Percentiles rank a stretch among this genome's conserved stretches.
Conservation (phyloP, 495 filamentous ascomycete genomes). For the Achaetomiella virescens region DNA sequence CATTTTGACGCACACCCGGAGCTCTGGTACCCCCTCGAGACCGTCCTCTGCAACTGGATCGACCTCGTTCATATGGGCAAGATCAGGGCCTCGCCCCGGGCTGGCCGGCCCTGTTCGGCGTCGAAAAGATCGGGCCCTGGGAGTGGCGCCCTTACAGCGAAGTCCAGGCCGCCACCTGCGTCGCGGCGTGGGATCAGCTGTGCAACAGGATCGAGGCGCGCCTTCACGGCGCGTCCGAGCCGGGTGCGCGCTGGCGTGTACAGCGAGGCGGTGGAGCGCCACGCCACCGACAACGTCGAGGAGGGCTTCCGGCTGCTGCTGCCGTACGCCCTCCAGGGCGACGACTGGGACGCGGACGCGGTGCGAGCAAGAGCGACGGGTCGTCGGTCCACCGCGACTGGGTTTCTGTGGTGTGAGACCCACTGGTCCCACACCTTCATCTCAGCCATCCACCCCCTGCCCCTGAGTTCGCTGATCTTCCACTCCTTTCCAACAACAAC, state of each 20-base stretch:
- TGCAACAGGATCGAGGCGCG: background rate
- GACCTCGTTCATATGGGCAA: background rate
- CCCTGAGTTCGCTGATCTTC: too few relatives aligned
- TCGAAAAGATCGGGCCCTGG: background rate
- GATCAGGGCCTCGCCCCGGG: background rate
- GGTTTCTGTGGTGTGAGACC: too few relatives aligned
- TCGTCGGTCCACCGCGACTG: too few relatives aligned
- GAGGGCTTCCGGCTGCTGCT: conserved; percentile 1
- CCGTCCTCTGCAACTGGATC: conserved; percentile 1
- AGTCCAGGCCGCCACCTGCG: background rate
- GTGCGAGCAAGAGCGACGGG: background rate
- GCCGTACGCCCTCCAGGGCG: background rate
- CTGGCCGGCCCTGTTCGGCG: background rate
- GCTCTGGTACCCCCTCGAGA: background rate
- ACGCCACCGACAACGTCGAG: background rate
- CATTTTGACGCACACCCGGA: background rate
- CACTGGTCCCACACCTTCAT: too few relatives aligned
- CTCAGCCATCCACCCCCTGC: too few relatives aligned
- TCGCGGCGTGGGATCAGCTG: conserved; percentile 3
- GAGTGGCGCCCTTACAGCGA: conserved; percentile 8
- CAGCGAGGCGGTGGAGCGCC: background rate
- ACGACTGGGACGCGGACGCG: background rate
- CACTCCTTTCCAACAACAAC: too few relatives aligned
- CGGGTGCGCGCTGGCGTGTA: too few relatives aligned
- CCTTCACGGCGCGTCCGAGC: too few relatives aligned